phyloP scores from a whole-genome alignment of 495 filamentous ascomycete genomes.

The Aspergillus nanangensis region DNA sequence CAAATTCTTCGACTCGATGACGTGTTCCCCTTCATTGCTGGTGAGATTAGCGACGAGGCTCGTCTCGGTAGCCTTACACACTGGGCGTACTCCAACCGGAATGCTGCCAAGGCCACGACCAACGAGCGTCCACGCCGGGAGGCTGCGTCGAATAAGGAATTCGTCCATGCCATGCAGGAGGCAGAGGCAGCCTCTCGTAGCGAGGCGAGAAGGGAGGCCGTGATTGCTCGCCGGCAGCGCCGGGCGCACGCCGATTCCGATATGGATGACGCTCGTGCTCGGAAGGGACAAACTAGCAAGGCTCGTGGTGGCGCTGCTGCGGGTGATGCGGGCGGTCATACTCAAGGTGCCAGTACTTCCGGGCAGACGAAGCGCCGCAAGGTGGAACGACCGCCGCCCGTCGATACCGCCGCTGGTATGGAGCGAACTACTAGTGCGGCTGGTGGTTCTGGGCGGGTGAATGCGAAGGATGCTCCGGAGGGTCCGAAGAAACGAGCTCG shows the following conservation, averaged over 20 bases:
- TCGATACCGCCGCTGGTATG: slow-evolving; percentile 51
- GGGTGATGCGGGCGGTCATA: slow-evolving; percentile 22
- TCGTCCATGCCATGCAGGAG: slow-evolving; percentile 58
- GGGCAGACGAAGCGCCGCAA: slow-evolving; percentile 67
- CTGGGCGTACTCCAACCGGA: slow-evolving; percentile 93
- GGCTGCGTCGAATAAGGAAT: slow-evolving; percentile 59
- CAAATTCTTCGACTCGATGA: slow-evolving; percentile 80
- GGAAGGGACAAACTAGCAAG: slow-evolving; percentile 58
- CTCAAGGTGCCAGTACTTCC: slow-evolving; percentile 8
- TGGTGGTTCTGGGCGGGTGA: slow-evolving; percentile 38
- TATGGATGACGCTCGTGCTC: slow-evolving; percentile 61
- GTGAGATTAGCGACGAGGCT: slow-evolving; percentile 90
- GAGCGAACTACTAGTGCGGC: slow-evolving; percentile 68
- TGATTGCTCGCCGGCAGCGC: slow-evolving; percentile 67
- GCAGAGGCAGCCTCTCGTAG: slow-evolving; percentile 74
- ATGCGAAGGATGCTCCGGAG: slow-evolving; percentile 58
- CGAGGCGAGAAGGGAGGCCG: slow-evolving; percentile 74
- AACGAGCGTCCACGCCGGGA: slow-evolving; percentile 74
- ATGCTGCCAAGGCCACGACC: slow-evolving; percentile 55
- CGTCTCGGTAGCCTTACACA: slow-evolving; percentile 86
- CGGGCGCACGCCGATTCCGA: slow-evolving; percentile 68
- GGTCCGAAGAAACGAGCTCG: slow-evolving; percentile 65
- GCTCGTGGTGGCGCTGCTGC: slow-evolving; percentile 45
- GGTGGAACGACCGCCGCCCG: slow-evolving; percentile 57
- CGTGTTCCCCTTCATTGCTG: slow-evolving; percentile 75